These are phyloP conservation scores for Kazachstania sp. DNA, from an alignment of 1,139 yeast species.

Conservation along the genomic window DNA sequence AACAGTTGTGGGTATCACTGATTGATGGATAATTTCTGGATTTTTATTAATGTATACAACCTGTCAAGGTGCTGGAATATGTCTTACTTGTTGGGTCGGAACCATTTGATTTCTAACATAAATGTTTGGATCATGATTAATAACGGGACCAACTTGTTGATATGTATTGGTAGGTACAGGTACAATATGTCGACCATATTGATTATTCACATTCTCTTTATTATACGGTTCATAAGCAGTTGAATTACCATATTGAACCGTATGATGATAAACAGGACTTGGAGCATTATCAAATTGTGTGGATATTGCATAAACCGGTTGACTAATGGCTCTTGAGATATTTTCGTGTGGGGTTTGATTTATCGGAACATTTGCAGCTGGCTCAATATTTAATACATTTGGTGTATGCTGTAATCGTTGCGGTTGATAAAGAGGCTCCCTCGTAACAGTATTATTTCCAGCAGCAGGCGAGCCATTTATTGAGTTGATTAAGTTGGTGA, in stretches of 20 bases:
- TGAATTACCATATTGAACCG: background rate
- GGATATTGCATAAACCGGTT: background rate
- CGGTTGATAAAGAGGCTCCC: background rate
- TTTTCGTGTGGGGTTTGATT: background rate
- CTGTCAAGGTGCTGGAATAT: background rate
- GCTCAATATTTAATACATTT: background rate
- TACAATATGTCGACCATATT: background rate
- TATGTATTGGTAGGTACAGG: background rate
- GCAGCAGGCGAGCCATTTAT: background rate
- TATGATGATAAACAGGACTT: background rate
- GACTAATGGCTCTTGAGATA: background rate
- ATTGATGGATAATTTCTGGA: background rate
- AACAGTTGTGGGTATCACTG: background rate
- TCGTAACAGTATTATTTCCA: background rate
- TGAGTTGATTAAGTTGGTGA: background rate
- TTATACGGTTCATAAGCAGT: background rate
- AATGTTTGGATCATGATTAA: background rate
- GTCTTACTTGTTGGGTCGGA: background rate
- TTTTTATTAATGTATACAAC: constrained; percentile 1
- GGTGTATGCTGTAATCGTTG: background rate
- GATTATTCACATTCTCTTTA: background rate
- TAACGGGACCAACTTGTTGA: background rate
- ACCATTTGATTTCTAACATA: background rate
- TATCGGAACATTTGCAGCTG: background rate
- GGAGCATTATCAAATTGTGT: background rate